A percentile compares a stretch with the other conserved stretches of the same genome.
These are phyloP conservation scores for Neoarthrinium moseri DNA, from an alignment of 2,329 filamentous ascomycete species.

Conservation along the genomic window DNA sequence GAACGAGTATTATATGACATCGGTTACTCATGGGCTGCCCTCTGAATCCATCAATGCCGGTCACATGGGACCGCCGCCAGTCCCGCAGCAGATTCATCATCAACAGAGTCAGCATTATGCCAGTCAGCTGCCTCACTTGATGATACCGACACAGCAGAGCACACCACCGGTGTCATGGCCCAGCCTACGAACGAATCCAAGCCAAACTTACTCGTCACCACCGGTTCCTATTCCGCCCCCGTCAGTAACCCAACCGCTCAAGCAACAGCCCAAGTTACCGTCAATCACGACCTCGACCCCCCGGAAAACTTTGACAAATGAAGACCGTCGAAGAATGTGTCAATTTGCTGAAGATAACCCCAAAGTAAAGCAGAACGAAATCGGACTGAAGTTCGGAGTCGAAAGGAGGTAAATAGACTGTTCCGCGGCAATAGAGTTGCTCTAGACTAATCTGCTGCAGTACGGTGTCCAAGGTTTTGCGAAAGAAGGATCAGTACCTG, in stretches of 20 bases:
- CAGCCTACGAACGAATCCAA: slow-evolving; percentile 75
- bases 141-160: slow-evolving; percentile 62
- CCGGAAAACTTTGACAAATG: slow-evolving; percentile 85
- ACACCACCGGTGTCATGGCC: slow-evolving; percentile 56
- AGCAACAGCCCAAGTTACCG: slow-evolving; percentile 50
- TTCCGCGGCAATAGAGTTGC: slow-evolving; percentile 13
- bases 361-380: slow-evolving; percentile 90
- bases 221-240: slow-evolving; percentile 59
- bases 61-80: slow-evolving; percentile 57
- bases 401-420: slow-evolving; percentile 78
- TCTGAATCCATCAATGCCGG: slow-evolving; percentile 45
- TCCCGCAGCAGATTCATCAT: slow-evolving; percentile 55
- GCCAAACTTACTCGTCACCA: slow-evolving; percentile 57
- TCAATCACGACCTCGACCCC: slow-evolving; percentile 61
- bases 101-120: slow-evolving; percentile 31
- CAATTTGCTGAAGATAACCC: slow-evolving; percentile 90
- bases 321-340: slow-evolving; percentile 90
- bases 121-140: slow-evolving; percentile 59
- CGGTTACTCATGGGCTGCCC: slow-evolving; percentile 45
- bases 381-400: slow-evolving; percentile 92
- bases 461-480: slow-evolving; percentile 96
- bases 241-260: slow-evolving; percentile 42
- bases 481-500: slow-evolving; percentile 92
- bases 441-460: too few species aligned
- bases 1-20: slow-evolving; percentile 59